phyloP scores from a whole-genome alignment of 495 filamentous ascomycete species.

The Hyaloscypha hepaticicola region DNA sequence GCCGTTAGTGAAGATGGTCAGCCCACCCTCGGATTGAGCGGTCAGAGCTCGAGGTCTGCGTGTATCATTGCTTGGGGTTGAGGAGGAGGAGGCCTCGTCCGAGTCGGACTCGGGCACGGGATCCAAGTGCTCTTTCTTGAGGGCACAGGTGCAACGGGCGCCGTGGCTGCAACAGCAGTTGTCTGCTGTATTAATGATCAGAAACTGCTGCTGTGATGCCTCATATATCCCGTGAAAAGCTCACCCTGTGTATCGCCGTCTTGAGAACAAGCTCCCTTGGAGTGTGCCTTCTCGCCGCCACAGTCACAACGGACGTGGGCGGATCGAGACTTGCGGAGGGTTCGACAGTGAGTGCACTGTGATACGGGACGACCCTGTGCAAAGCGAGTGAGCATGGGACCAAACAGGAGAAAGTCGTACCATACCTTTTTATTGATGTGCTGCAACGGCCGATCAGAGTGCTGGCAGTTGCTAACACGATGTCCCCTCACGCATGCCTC shows the following conservation, averaged over 20 bases:
- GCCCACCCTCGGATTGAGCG: slow-evolving; percentile 75
- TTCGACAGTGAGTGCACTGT: slow-evolving; percentile 96
- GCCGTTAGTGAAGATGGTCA: slow-evolving; percentile 87
- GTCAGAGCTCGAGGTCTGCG: slow-evolving; percentile 74
- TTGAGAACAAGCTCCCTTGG: slow-evolving; percentile 62
- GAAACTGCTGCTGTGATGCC: slow-evolving; percentile 46
- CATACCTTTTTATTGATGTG: slow-evolving; percentile 90
- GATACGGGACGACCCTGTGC: slow-evolving; percentile 81
- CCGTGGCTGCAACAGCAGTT: slow-evolving; percentile 90
- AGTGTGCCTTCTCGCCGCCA: slow-evolving; percentile 83
- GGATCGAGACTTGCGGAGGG: slow-evolving; percentile 94
- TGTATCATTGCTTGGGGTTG: slow-evolving; percentile 47
- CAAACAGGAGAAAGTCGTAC: slow-evolving; percentile 9
- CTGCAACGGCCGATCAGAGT: slow-evolving; percentile 84
- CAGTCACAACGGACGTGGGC: slow-evolving; percentile 97
- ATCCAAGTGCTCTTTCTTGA: slow-evolving; percentile 89
- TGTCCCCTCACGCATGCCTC: slow-evolving; percentile 93
- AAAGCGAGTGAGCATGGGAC: slow-evolving; percentile 5
- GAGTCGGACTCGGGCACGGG: slow-evolving; percentile 67
- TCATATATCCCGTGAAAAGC: slow-evolving; percentile 38
- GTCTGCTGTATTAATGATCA: slow-evolving; percentile 55
- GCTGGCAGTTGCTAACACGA: slow-evolving; percentile 92
- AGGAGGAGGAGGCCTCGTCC: slow-evolving; percentile 43
- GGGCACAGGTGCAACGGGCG: slow-evolving; percentile 83
- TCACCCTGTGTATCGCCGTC: slow-evolving; percentile 61